These are phyloP conservation scores for Nicotiana tabacum DNA, from an alignment of 257 asterid species.

Conservation along the genomic window DNA sequence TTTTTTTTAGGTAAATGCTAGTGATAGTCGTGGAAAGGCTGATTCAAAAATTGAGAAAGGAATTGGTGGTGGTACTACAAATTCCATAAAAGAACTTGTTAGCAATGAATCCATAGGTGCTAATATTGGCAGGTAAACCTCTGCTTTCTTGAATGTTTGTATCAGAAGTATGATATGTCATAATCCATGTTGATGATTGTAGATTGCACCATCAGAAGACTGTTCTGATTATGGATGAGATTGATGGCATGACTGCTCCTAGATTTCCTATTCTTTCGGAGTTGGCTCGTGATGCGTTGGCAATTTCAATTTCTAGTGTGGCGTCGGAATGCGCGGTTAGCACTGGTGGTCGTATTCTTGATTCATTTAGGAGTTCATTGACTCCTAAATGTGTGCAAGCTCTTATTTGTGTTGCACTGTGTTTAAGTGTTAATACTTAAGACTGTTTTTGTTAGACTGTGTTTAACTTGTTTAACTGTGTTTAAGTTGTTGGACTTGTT, in stretches of 20 bases:
- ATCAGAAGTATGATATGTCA: not conserved
- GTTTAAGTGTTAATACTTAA: too few species aligned
- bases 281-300: too few species aligned
- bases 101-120: constrained; percentile 66
- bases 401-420: too few species aligned
- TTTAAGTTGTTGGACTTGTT: too few species aligned
- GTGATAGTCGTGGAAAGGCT: constrained; percentile 98
- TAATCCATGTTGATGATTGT: constrained; percentile 22
- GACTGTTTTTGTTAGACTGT: too few species aligned
- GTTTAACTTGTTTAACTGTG: too few species aligned
- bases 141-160: constrained; percentile 11
- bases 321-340: too few species aligned
- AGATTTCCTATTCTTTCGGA: too few species aligned
- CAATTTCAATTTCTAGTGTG: too few species aligned
- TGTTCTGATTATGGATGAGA: constrained; percentile 98
- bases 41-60: constrained; percentile 88
- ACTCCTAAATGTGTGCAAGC: too few species aligned
- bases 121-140: constrained; percentile 62
- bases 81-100: constrained; percentile 82
- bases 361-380: too few species aligned
- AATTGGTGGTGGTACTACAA: constrained; percentile 91
- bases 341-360: too few species aligned
- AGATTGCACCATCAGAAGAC: constrained; percentile 67
- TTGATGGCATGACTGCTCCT: constrained; percentile 58
- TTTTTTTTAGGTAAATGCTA: constrained; percentile 81